Percentiles rank a stretch among this genome's conserved stretches.
These are phyloP conservation scores for Collariella sp. DNA, from an alignment of 495 filamentous ascomycete genomes.

Conservation along the genomic window DNA sequence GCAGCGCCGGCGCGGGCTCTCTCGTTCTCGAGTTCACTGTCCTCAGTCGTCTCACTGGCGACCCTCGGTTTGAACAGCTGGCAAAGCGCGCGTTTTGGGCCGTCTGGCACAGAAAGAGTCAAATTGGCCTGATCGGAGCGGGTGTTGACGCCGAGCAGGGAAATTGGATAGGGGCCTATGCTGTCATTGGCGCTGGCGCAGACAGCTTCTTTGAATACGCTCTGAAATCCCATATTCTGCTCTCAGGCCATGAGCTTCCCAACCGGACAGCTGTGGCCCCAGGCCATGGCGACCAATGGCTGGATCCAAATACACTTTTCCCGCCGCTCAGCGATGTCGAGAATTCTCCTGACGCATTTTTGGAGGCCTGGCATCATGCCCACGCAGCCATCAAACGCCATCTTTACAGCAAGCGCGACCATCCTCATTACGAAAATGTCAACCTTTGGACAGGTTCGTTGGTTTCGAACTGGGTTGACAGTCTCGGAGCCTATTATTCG, in stretches of 20 bases:
- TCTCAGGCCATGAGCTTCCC: conserved; percentile 59
- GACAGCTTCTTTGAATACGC: conserved; percentile 99
- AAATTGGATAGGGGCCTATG: conserved; percentile 76
- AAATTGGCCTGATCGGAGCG: conserved; percentile 79
- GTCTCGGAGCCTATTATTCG: conserved; percentile 88
- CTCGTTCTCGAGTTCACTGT: conserved; percentile 88
- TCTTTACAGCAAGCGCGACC: conserved; percentile 60
- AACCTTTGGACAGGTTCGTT: conserved; percentile 74
- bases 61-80: conserved; percentile 74
- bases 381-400: conserved; percentile 82
- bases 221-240: conserved; percentile 81
- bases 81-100: conserved; percentile 93
- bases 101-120: conserved; percentile 79
- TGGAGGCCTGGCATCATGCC: conserved; percentile 76
- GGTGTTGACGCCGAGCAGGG: conserved; percentile 90
- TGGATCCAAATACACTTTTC: conserved; percentile 50
- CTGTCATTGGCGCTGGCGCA: conserved; percentile 89
- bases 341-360: conserved; percentile 67
- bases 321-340: conserved; percentile 52
- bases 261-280: conserved; percentile 35
- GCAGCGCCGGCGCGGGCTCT: conserved; percentile 90
- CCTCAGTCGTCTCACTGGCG: conserved; percentile 79
- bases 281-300: conserved; percentile 25
- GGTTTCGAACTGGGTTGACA: conserved; percentile 88
- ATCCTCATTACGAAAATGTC: conserved; percentile 86